Percentiles rank a stretch among this genome's conserved stretches.
Conservation (phyloP, 768 basidiomycete genomes). For the Boletus huronensis region DNA sequence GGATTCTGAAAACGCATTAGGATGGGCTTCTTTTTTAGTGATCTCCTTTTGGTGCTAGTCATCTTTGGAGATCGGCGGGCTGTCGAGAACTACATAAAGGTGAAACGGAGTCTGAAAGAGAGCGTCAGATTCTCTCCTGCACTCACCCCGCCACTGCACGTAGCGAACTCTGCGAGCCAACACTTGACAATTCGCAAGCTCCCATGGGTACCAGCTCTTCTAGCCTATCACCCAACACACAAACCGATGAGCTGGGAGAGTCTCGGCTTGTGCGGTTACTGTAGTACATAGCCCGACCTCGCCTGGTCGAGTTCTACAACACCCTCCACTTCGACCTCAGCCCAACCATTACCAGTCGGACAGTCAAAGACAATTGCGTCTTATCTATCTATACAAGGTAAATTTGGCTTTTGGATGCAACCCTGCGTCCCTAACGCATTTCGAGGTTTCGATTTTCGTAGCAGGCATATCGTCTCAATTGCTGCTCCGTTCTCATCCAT, state of each 20-base stretch:
- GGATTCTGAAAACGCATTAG: no score
- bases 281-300: background rate
- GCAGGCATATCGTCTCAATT: background rate
- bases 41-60: no score
- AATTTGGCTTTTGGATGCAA: background rate
- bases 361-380: no score
- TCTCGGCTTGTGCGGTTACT: no score
- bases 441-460: background rate
- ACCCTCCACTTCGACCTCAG: background rate
- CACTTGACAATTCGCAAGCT: background rate
- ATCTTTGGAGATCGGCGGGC: no score
- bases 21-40: no score
- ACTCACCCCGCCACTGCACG: background rate
- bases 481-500: background rate
- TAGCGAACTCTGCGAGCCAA: background rate
- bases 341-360: background rate
- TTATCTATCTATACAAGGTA: background rate
- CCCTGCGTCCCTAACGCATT: background rate
- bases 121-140: background rate
- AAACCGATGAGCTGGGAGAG: background rate
- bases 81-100: no score
- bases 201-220: background rate
- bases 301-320: background rate
- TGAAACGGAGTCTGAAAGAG: background rate
- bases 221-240: background rate